Percentiles rank a stretch among this genome's conserved stretches.
These are phyloP conservation scores for Gentiana dahurica DNA, from an alignment of 257 asterid species.

Conservation along the genomic window DNA sequence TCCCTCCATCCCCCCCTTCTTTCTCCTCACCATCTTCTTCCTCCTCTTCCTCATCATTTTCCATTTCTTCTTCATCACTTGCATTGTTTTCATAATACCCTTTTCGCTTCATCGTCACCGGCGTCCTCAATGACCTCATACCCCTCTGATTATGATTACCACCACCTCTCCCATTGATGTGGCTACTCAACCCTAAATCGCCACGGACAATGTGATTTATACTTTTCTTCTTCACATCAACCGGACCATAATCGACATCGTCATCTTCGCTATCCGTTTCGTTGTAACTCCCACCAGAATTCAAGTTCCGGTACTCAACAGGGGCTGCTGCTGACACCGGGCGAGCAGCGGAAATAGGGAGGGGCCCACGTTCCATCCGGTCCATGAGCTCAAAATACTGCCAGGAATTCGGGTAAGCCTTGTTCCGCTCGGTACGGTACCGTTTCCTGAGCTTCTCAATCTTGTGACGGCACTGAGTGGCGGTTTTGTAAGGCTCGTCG, in stretches of 20 bases:
- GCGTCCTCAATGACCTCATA: slow-evolving; percentile 22
- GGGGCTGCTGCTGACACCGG: slow-evolving; percentile 27
- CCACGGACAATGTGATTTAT: slow-evolving; percentile 39
- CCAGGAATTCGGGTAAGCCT: slow-evolving; percentile 68
- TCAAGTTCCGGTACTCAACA: slow-evolving; percentile 22
- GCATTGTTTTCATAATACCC: slow-evolving; percentile 21
- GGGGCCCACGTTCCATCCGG: slow-evolving; percentile 82
- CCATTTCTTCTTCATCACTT: slow-evolving; percentile 24
- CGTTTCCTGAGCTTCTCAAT: slow-evolving; percentile 86
- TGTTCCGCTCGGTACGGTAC: slow-evolving; percentile 61
- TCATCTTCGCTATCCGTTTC: slow-evolving; percentile 40
- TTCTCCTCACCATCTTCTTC: slow-evolving; percentile 21
- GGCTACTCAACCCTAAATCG: slow-evolving; percentile 9
- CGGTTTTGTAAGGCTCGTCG: slow-evolving; percentile 60
- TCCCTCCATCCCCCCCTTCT: slow-evolving; percentile 25
- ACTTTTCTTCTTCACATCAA: slow-evolving; percentile 29
- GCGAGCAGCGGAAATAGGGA: slow-evolving; percentile 36
- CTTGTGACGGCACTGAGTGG: slow-evolving; percentile 97
- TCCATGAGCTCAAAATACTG: slow-evolving; percentile 80
- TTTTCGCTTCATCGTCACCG: slow-evolving; percentile 27
- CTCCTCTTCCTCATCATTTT: slow-evolving; percentile 20
- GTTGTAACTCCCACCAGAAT: slow-evolving; percentile 8
- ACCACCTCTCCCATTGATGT: slow-evolving; percentile 6
- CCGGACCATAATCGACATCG: slow-evolving; percentile 16
- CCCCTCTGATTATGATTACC: slow-evolving; percentile 8